A percentile compares a stretch with the other conserved stretches of the same genome.
Evolutionary conservation across 768 basidiomycete genomes (phyloP).

Genomic region (Serendipita sp.): DNA sequence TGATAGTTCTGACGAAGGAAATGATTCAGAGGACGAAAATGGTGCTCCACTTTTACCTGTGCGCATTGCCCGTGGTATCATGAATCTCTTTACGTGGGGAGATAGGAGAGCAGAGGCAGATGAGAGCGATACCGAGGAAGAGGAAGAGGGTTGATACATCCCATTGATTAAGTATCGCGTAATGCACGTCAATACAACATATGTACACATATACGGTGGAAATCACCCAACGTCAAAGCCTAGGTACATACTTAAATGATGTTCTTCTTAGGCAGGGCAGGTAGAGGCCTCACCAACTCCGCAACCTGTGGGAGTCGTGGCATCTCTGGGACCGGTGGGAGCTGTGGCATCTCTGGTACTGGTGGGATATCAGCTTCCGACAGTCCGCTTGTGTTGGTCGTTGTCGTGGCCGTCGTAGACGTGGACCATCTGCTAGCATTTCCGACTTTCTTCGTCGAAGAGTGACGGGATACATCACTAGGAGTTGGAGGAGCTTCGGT

Average conservation of each 20-base stretch:
- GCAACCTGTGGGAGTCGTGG: background rate
- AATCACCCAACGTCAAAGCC: background rate
- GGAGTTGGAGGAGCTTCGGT: background rate
- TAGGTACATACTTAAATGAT: background rate
- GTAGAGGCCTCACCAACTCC: background rate
- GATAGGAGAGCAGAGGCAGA: slow-evolving; percentile 49
- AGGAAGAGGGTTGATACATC: background rate
- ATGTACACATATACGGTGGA: no score
- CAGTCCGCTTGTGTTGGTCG: background rate
- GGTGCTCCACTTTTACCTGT: slow-evolving; percentile 15
- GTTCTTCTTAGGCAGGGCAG: background rate
- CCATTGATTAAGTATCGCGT: no score
- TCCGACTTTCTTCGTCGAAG: background rate
- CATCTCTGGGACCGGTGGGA: background rate
- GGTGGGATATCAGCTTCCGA: background rate
- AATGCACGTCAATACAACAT: no score
- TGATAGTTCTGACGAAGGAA: slow-evolving; percentile 15
- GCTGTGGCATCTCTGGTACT: background rate
- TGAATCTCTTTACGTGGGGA: slow-evolving; percentile 7
- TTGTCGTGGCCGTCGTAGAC: background rate
- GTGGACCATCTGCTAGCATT: background rate
- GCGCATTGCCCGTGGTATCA: slow-evolving; percentile 1
- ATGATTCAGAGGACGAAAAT: slow-evolving; percentile 23
- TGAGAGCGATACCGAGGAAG: slow-evolving; percentile 22
- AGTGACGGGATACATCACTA: background rate